Conservation (phyloP, 805 yeast genomes). For the Candida maris region DNA sequence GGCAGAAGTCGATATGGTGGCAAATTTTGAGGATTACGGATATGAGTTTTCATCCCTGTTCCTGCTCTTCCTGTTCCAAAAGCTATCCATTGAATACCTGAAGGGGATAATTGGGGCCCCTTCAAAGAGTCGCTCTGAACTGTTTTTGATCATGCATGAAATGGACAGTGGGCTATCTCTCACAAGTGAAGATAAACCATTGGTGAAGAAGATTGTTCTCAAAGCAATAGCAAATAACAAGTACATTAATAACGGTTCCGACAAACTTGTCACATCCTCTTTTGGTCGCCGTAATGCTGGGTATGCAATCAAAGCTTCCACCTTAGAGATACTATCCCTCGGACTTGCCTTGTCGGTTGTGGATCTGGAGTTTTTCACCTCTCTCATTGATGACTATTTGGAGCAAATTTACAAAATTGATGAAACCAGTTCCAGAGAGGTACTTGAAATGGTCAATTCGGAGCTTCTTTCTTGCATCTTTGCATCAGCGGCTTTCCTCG, state of each 20-base stretch:
- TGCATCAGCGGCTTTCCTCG: conserved; percentile 32
- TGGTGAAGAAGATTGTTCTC: conserved; percentile 17
- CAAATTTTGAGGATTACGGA: conserved; percentile 30
- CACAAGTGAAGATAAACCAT: conserved; percentile 7
- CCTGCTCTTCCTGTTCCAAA: conserved; percentile 25
- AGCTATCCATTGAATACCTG: conserved; percentile 22
- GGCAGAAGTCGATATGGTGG: conserved; percentile 22
- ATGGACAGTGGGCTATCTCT: background rate
- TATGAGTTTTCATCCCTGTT: conserved; percentile 29
- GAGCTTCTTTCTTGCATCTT: conserved; percentile 39
- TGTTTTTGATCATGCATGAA: background rate
- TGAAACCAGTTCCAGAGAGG: conserved; percentile 44
- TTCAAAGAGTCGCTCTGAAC: background rate
- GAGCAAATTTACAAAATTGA: conserved; percentile 23
- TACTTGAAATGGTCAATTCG: conserved; percentile 47
- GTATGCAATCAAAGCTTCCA: conserved; percentile 25
- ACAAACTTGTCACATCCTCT: conserved; percentile 23
- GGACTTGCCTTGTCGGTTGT: conserved; percentile 47
- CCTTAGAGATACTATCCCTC: conserved; percentile 59
- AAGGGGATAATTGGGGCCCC: conserved; percentile 11
- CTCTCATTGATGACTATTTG: conserved; percentile 48
- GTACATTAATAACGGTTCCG: conserved; percentile 23
- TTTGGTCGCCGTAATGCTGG: conserved; percentile 26
- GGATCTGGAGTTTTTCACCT: conserved; percentile 40
- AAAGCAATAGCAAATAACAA: conserved; percentile 17